Evolutionary conservation across 164 flowering plant species (phyloP).

Genomic region (Piper betle): DNA sequence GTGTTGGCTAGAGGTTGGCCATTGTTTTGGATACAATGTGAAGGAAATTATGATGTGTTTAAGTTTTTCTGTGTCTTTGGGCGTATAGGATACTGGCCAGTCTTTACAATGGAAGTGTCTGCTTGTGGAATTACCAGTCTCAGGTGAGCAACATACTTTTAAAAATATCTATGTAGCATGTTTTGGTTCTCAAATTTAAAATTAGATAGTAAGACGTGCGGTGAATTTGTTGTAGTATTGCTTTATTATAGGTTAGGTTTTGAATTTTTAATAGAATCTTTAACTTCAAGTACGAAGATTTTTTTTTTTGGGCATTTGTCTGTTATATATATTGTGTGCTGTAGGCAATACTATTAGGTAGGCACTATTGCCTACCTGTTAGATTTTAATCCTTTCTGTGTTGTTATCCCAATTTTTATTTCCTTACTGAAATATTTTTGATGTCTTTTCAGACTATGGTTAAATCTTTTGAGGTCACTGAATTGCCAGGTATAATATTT

Average conservation of each 20-base stretch:
- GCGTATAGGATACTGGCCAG: constrained; percentile 77
- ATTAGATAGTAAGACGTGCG: neutral
- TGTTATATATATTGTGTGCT: too few relatives aligned
- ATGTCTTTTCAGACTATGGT: constrained; percentile 58
- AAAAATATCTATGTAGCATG: too few relatives aligned
- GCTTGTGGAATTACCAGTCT: constrained; percentile 86
- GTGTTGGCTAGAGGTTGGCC: too few relatives aligned
- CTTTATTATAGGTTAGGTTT: too few relatives aligned
- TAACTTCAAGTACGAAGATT: too few relatives aligned
- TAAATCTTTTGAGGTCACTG: constrained; percentile 90
- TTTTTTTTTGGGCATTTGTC: too few relatives aligned
- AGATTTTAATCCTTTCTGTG: neutral
- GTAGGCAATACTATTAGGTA: too few relatives aligned
- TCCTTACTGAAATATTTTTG: constrained; percentile 4
- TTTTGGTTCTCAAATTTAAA: neutral
- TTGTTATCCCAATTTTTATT: neutral
- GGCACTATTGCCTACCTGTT: neutral
- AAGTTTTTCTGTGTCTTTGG: neutral
- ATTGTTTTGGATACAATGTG: neutral
- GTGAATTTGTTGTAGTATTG: too few relatives aligned
- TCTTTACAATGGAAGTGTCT: constrained; percentile 80
- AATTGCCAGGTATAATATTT: constrained; percentile 61
- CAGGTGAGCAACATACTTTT: constrained; percentile 21
- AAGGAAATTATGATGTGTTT: neutral
- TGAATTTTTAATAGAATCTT: too few relatives aligned